A percentile compares a stretch with the other conserved stretches of the same genome.
Conservation (phyloP, 2,329 filamentous ascomycete genomes). For the Penicillium sp. region DNA sequence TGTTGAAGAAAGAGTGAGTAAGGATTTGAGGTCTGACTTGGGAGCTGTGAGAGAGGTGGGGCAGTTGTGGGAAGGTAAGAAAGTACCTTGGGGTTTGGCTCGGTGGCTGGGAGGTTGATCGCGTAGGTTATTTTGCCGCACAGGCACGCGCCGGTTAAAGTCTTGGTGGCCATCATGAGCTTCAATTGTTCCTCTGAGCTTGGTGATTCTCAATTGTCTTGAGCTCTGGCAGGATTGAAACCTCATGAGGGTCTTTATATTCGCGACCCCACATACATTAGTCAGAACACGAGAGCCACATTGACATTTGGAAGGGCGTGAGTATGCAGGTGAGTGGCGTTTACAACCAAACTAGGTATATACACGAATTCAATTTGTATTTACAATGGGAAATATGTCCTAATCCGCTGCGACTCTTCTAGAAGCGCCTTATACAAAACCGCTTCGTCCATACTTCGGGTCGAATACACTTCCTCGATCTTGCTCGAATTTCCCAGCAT, state of each 20-base stretch:
- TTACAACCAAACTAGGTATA: not conserved
- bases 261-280: not conserved
- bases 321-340: not conserved
- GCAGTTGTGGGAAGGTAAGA: not conserved
- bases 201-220: not conserved
- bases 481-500: conserved; percentile 27
- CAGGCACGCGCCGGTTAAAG: conserved; percentile 16
- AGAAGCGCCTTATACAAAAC: conserved; percentile 25
- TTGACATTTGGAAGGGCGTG: not conserved
- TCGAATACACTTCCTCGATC: not conserved
- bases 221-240: not conserved
- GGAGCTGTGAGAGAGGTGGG: not conserved
- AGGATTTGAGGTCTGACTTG: not conserved
- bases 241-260: not conserved
- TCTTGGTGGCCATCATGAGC: conserved; percentile 22
- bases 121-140: conserved; percentile 18
- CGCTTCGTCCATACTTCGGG: conserved; percentile 17
- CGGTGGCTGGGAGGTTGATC: conserved; percentile 21
- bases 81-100: conserved; percentile 27
- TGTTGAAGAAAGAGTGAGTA: not conserved
- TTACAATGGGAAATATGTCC: conserved; percentile 16
- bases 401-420: conserved; percentile 20
- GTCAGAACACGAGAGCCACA: not conserved
- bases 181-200: not conserved
- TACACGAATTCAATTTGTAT: not conserved